These are phyloP conservation scores for Phytophthora hybrid DNA, from an alignment of 352 stramenopile species.

Conservation along the genomic window DNA sequence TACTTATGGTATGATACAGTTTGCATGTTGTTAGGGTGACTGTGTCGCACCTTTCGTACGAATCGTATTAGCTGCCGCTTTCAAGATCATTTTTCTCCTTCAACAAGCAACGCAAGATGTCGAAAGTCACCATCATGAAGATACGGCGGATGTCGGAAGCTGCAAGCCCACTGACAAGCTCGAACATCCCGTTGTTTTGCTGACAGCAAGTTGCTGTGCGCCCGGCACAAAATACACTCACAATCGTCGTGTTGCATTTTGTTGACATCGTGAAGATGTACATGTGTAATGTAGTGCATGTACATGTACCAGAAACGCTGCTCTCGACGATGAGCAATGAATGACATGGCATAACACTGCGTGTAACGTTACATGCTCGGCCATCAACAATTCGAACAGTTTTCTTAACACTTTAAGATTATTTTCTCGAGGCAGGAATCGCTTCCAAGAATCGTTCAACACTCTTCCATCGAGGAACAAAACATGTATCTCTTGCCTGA, in stretches of 20 bases:
- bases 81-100: conserved; percentile 8
- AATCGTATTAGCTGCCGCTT: not conserved
- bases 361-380: too few species aligned
- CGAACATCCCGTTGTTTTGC: not conserved
- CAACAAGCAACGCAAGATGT: not conserved
- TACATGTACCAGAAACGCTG: too few species aligned
- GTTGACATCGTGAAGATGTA: too few species aligned
- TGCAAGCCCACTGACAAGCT: not conserved
- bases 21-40: not conserved
- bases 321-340: too few species aligned
- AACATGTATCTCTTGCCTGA: too few species aligned
- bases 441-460: too few species aligned
- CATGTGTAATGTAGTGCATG: too few species aligned
- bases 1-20: not conserved
- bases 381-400: too few species aligned
- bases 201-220: not conserved
- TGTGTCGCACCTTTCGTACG: not conserved
- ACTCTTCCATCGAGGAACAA: too few species aligned
- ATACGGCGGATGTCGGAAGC: not conserved
- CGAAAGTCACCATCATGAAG: not conserved
- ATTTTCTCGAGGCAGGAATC: too few species aligned
- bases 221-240: not conserved
- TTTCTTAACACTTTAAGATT: too few species aligned
- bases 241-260: not conserved
- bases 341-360: too few species aligned